These are phyloP conservation scores for Hymenoscyphus repandus DNA, from an alignment of 2,329 filamentous ascomycete species.

Conservation along the genomic window DNA sequence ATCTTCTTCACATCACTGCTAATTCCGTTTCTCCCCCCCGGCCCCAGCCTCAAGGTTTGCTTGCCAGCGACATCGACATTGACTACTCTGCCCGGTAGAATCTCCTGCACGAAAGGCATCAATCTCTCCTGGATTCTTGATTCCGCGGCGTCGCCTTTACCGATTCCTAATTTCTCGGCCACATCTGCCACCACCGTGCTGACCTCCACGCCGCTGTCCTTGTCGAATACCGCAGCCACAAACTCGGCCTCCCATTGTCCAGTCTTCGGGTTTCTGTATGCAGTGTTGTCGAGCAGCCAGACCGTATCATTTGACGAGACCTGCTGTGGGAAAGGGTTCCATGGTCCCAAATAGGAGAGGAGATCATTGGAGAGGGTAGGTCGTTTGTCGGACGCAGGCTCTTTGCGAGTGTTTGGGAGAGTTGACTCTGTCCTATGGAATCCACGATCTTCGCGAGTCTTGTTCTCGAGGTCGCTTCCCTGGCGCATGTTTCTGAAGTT, in stretches of 20 bases:
- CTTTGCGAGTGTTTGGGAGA: conserved; percentile 35
- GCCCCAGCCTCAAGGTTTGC: conserved; percentile 52
- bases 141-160: conserved; percentile 49
- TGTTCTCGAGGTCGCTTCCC: conserved; percentile 13
- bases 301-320: conserved; percentile 62
- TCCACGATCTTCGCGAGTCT: conserved; percentile 42
- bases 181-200: conserved; percentile 66
- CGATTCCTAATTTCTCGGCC: conserved; percentile 63
- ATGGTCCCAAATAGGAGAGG: conserved; percentile 45
- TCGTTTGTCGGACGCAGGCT: conserved; percentile 24
- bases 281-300: conserved; percentile 89
- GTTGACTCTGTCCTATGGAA: conserved; percentile 47
- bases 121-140: conserved; percentile 62
- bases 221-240: conserved; percentile 74
- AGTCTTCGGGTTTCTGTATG: conserved; percentile 52
- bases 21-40: conserved; percentile 68
- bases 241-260: conserved; percentile 74
- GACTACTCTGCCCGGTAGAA: conserved; percentile 65
- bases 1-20: conserved; percentile 57
- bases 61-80: conserved; percentile 52
- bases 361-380: conserved; percentile 31
- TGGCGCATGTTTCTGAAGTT: conserved; percentile 2
- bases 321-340: conserved; percentile 53
- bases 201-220: conserved; percentile 61
- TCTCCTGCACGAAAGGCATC: conserved; percentile 71